Evolutionary conservation across 2,329 filamentous ascomycete genomes (phyloP), one percentile per base, ranked within the genome.

Genomic region (Neofusicoccum parvum): DNA sequence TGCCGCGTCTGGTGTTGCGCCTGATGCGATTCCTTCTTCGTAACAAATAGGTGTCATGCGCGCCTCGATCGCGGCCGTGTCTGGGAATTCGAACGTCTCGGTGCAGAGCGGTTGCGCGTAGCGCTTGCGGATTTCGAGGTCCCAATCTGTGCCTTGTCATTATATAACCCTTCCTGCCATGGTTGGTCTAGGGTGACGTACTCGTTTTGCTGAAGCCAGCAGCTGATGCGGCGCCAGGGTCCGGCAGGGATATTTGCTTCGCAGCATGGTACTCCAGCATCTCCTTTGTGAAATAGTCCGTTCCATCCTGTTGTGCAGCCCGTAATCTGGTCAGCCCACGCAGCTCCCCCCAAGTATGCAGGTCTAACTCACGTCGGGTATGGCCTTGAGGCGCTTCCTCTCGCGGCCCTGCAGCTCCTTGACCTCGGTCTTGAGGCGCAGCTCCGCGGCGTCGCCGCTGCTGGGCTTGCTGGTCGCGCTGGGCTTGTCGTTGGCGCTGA

Each of bases 141-240:
- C 87, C 85, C 86, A 89, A 71, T 88, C 77, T 79, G 45, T n/a
- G 15, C 12, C 9, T 10, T n/a, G 59, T 65, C 15, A 56, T 34
- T 36, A 37, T 41, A 6, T 12, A 46, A 12, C n/a, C 20, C 6
- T 14, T 45, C 5, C 12, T 12, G 9, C 12, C 3, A 34, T 20
- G n/a, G 1, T 14, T n/a, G 17, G 11, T 20, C 41, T 2, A 20
- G 5, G 23, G 32, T 23, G 34, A 79, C 88, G 75, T 82, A 92
- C 90, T 87, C 41, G 85, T 96, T 83, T 94, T 92, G 70, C 92
- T 93, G 51, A 94, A 84, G 20, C 90, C 90, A 34, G 88, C 89
- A 27, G 90, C 89, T 72, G 88, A 88, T 34, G 88, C 84, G 32
- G 90, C 88, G 9, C 88, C 85, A 65, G 92, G 86, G 36, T 89